Percentiles rank a stretch among this genome's conserved stretches.
phyloP scores from a whole-genome alignment of 2,329 filamentous ascomycete genomes.

The Amauroascus verrucosus region DNA sequence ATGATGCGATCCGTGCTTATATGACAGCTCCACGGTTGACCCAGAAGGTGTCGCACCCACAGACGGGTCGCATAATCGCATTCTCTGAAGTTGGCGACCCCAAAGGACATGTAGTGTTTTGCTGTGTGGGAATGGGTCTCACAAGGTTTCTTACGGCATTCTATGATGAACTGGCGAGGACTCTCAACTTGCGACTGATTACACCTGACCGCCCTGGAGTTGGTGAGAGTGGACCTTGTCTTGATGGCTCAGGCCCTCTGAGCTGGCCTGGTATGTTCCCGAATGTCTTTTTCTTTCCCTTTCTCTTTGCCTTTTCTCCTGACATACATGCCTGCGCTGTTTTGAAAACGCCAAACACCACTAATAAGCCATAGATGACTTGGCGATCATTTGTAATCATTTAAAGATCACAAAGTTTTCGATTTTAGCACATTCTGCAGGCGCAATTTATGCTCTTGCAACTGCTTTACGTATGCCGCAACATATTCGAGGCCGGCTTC shows the following conservation, averaged over 20 bases:
- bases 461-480: constrained; percentile 93
- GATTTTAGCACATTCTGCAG: constrained; percentile 88
- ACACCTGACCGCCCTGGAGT: constrained; percentile 91
- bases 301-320: neutral
- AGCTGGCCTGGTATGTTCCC: constrained; percentile 73
- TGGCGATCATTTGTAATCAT: constrained; percentile 84
- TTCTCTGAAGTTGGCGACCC: constrained; percentile 96
- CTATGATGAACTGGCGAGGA: constrained; percentile 88
- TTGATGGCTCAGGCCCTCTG: constrained; percentile 70
- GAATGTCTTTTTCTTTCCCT: neutral
- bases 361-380: constrained; percentile 50
- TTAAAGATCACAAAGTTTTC: constrained; percentile 94
- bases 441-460: constrained; percentile 93
- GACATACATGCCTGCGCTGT: neutral
- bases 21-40: constrained; percentile 72
- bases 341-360: constrained; percentile 19
- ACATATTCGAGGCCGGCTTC: constrained; percentile 86
- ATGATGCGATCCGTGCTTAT: constrained; percentile 77
- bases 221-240: constrained; percentile 78
- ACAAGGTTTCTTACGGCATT: constrained; percentile 94
- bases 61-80: constrained; percentile 77
- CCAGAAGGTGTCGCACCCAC: constrained; percentile 76
- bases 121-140: constrained; percentile 94
- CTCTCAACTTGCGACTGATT: constrained; percentile 78
- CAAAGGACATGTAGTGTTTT: constrained; percentile 82